These are phyloP conservation scores for Hericium rajendrae DNA, from an alignment of 768 basidiomycete genomes.

Conservation along the genomic window DNA sequence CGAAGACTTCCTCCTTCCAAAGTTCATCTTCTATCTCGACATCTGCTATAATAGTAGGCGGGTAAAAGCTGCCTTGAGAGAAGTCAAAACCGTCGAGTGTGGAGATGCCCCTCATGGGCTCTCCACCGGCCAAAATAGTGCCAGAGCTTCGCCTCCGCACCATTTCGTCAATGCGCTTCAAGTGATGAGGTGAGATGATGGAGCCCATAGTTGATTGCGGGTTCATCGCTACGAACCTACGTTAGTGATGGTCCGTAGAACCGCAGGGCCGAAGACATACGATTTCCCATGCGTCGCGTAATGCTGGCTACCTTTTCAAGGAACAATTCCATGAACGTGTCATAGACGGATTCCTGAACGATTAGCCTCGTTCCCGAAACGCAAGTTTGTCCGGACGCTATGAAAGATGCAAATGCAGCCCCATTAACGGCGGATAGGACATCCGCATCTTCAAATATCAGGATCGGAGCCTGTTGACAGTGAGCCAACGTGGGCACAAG, in stretches of 20 bases:
- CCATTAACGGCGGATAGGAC: conserved; percentile 70
- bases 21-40: conserved; percentile 49
- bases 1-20: conserved; percentile 82
- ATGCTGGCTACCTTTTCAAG: conserved; percentile 55
- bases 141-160: conserved; percentile 35
- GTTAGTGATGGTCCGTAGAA: not conserved
- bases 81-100: conserved; percentile 65
- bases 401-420: conserved; percentile 71
- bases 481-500: conserved; percentile 1
- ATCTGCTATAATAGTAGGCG: conserved; percentile 66
- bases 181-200: conserved; percentile 58
- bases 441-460: conserved; percentile 76
- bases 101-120: conserved; percentile 52
- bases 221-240: conserved; percentile 48
- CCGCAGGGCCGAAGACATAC: conserved; percentile 26
- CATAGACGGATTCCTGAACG: conserved; percentile 60
- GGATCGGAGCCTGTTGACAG: conserved; percentile 54
- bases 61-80: conserved; percentile 62
- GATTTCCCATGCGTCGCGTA: conserved; percentile 64
- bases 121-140: conserved; percentile 52
- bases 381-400: conserved; percentile 86
- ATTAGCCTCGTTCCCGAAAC: conserved; percentile 86
- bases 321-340: conserved; percentile 54
- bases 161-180: conserved; percentile 54
- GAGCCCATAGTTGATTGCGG: conserved; percentile 70